Evolutionary conservation across 2,329 filamentous ascomycete species (phyloP).

Genomic region (Macrophomina phaseolina): DNA sequence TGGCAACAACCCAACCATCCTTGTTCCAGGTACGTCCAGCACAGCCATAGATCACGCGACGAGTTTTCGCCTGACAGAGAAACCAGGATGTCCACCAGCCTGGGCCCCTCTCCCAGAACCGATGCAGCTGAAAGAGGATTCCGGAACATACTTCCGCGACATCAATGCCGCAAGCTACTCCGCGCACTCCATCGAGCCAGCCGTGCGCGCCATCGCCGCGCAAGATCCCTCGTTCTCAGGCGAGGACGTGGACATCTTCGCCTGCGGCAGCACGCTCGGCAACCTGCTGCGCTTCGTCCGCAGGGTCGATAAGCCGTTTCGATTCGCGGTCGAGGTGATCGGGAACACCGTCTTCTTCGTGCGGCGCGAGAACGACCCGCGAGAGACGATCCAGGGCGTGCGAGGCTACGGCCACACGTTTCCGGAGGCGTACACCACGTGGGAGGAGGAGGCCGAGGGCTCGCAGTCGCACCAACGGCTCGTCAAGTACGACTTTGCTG

Average conservation of each 20-base stretch:
- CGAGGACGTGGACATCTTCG: slow-evolving; percentile 59
- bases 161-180: slow-evolving; percentile 59
- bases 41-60: no score
- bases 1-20: slow-evolving; percentile 44
- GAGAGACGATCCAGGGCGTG: slow-evolving; percentile 61
- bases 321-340: slow-evolving; percentile 64
- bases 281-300: slow-evolving; percentile 65
- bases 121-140: slow-evolving; percentile 50
- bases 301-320: slow-evolving; percentile 56
- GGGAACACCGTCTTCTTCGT: slow-evolving; percentile 67
- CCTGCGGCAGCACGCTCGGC: slow-evolving; percentile 65
- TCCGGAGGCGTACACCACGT: slow-evolving; percentile 69
- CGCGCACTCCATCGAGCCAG: slow-evolving; percentile 58
- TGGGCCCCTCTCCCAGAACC: slow-evolving; percentile 54
- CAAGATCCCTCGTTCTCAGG: slow-evolving; percentile 45
- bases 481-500: slow-evolving; percentile 63
- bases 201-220: slow-evolving; percentile 51
- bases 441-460: slow-evolving; percentile 59
- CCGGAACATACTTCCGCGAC: slow-evolving; percentile 60
- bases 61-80: no score
- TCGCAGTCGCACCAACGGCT: slow-evolving; percentile 69
- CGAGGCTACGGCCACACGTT: slow-evolving; percentile 70
- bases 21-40: slow-evolving; percentile 49
- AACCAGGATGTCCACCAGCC: slow-evolving; percentile 55
- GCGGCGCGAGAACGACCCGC: slow-evolving; percentile 65